Evolutionary conservation across 192 early-diverging fungal genomes (phyloP).

Genomic region (Fimicolochytrium jonesii): DNA sequence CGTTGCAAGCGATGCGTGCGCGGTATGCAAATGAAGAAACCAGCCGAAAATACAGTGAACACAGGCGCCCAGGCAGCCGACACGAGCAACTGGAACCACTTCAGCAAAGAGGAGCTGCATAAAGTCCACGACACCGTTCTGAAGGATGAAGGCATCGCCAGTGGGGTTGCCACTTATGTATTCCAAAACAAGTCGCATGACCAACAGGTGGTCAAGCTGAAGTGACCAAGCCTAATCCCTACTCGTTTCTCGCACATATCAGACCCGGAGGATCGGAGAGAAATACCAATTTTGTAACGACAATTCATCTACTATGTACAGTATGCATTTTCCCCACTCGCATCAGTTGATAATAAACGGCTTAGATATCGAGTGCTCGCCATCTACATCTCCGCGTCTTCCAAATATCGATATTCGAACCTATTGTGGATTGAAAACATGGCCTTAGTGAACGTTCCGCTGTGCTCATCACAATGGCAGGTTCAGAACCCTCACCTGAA

Average conservation of each 20-base stretch:
- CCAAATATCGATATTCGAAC: conserved; percentile 27
- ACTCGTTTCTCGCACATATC: no score
- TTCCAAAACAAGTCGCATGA: conserved; percentile 49
- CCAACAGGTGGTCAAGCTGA: conserved; percentile 26
- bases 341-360: no score
- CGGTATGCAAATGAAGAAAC: conserved; percentile 72
- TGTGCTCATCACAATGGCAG: background rate
- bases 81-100: conserved; percentile 57
- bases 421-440: no score
- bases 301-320: no score
- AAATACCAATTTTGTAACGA: no score
- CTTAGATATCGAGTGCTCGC: no score
- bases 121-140: conserved; percentile 40
- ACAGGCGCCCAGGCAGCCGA: conserved; percentile 45
- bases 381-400: conserved; percentile 29
- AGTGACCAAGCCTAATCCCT: no score
- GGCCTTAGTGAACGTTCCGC: background rate
- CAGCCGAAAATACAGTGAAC: conserved; percentile 40
- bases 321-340: no score
- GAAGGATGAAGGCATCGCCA: conserved; percentile 31
- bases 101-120: conserved; percentile 32
- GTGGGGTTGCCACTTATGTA: conserved; percentile 38
- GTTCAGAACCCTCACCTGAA: no score
- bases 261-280: no score
- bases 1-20: conserved; percentile 87